Evolutionary conservation across 1,284 basidiomycete genomes (phyloP), one percentile per base, ranked within the genome.

Genomic region (Heterobasidion annosum): DNA sequence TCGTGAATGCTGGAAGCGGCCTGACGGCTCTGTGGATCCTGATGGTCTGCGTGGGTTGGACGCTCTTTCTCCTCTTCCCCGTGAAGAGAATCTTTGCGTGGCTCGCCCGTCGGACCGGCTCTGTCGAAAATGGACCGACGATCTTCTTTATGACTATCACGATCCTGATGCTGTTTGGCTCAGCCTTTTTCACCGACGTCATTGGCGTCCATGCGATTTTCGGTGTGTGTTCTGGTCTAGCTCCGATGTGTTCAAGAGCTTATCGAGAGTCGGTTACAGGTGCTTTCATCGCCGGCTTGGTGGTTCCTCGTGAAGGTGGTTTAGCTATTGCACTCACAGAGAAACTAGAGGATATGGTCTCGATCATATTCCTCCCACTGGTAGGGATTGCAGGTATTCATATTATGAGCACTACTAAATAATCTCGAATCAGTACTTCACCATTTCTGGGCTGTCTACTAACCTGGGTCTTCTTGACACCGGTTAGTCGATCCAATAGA

Each of bases 151-250:
- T 85, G 78, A 79, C 78, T n/a, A 61, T 82, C 45, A 80, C 78
- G 34, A 73, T 86, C 18, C 65, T 87, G 35, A 69, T 85, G 48
- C 71, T 85, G 19, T 82, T 88, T 61, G 73, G 73, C 32, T 83
- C 80, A 8, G 82, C 85, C 0, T 88, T 86, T 68, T 75, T 87
- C 63, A 88, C 86, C 12, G 69, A 96, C 66, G 79, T 94, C 58
- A 92, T 98, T 61, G 95, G 94, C 54, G 91, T 96, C 0, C 93
- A 95, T 65, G 86, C 92, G 34, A 94, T 95, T 62, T 91, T 93
- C 64, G 89, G 90, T 77, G 57, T 59, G 2, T 45, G 8, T n/a
- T 33, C n/a, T 12, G 44, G 45, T 56, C 13, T 12, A 32, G 54
- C 54, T 57, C 60, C 32, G 54, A 55, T n/a, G n/a, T 16, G 12